Conservation (phyloP, 2,329 filamentous ascomycete genomes). For the Microsporum canis region DNA sequence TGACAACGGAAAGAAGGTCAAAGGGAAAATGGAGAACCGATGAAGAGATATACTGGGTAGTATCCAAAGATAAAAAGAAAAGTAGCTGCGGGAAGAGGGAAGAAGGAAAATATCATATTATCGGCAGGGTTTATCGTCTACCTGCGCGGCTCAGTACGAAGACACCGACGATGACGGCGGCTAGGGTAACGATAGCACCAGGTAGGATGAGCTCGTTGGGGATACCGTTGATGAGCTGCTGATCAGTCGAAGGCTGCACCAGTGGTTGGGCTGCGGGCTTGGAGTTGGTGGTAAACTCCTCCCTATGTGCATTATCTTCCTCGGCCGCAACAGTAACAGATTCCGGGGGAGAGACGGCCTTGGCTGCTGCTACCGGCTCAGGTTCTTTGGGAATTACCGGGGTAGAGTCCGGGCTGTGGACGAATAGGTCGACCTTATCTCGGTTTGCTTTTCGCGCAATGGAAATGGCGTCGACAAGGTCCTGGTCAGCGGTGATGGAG, state of each 20-base stretch:
- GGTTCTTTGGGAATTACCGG: conserved; percentile 58
- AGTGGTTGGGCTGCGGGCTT: conserved; percentile 35
- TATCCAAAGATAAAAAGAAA: not conserved
- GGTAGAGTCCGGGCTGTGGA: conserved; percentile 86
- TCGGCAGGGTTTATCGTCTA: not conserved
- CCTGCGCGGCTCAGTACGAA: conserved; percentile 65
- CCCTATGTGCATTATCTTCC: conserved; percentile 37
- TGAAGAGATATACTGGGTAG: not conserved
- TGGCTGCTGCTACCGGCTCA: conserved; percentile 40
- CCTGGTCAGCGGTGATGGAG: conserved; percentile 90
- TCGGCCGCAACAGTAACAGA: conserved; percentile 42
- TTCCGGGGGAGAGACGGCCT: conserved; percentile 43
- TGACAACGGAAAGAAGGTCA: not conserved
- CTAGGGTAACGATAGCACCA: conserved; percentile 88
- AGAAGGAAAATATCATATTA: not conserved
- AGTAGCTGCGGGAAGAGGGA: not conserved
- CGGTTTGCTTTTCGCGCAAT: conserved; percentile 64
- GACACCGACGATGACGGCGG: conserved; percentile 84
- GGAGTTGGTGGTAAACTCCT: conserved; percentile 27
- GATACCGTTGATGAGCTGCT: conserved; percentile 79
- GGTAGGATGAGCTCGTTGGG: conserved; percentile 89
- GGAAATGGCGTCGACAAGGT: conserved; percentile 78
- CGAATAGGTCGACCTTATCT: conserved; percentile 95
- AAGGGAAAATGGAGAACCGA: no score
- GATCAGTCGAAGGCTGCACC: conserved; percentile 44